Evolutionary conservation across 306 rosid genomes (phyloP), one percentile per base, ranked within the genome.

Genomic region (Pyrus communis): DNA sequence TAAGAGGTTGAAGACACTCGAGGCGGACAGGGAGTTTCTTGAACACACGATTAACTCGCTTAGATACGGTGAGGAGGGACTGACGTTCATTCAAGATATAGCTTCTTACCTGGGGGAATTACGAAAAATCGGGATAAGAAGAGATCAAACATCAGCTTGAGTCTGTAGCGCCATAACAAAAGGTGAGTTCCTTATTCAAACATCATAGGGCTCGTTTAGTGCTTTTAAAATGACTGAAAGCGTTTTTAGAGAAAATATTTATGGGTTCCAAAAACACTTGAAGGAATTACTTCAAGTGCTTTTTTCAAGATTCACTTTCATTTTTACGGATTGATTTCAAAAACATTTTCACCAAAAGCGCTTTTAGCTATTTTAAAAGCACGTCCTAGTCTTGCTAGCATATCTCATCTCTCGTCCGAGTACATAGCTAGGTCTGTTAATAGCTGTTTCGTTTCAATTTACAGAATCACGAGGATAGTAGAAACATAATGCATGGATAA

Each of bases 91-190:
- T 81, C 86, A 81, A 74, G 93, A 91, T 83, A 86, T 96, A 79
- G 91, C 96, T 78, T 69, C 86, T 70, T 91, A 82, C 75, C 86
- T 92, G 60, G 96, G 35, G 78, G 90, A 92, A 75, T 70, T 92
- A 43, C 87, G 90, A 57, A 81, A 67, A 82, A 80, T 90, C 28
- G 84, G 90, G 30, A 75, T 75, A 71, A 82, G 79, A 76, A 86
- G 82, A 21, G 85, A 88, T 78, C 75, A 75, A 84, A 76, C 77
- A 49, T 80, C 77, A 75, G 77, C 80, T 75, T 82, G 84, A 87
- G 75, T 38, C 58, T 25, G 71, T 54, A 80, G 79, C 63, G 64
- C 19, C 78, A 64, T 80, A 69, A 35, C 52, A 46, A 13, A 76
- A 77, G 84, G 95, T 90, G 78, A 84, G 93, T 83, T 59, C 70